phyloP scores from a whole-genome alignment of 1,139 yeast genomes.

The Kodamaea derodonti region DNA sequence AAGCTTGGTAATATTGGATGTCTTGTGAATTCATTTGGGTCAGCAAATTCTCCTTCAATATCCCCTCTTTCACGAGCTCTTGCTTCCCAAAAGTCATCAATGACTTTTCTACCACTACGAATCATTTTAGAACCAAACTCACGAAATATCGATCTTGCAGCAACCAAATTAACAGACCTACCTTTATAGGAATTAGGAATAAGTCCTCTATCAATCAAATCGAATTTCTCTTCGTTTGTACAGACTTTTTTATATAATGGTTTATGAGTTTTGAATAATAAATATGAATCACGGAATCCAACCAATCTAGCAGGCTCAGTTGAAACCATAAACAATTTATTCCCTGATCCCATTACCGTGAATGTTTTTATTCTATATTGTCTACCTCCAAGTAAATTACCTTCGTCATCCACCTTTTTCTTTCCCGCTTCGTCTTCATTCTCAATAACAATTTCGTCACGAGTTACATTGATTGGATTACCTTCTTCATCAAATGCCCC shows the following conservation, averaged over 20 bases:
- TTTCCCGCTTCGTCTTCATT: slow-evolving; percentile 76
- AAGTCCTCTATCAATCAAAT: slow-evolving; percentile 73
- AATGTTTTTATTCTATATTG: slow-evolving; percentile 78
- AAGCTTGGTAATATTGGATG: slow-evolving; percentile 11
- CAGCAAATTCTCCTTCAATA: slow-evolving; percentile 77
- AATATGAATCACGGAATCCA: slow-evolving; percentile 90
- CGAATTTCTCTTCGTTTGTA: slow-evolving; percentile 75
- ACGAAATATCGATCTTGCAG: slow-evolving; percentile 84
- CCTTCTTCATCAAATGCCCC: slow-evolving; percentile 49
- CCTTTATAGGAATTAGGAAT: slow-evolving; percentile 91
- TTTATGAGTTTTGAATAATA: slow-evolving; percentile 82
- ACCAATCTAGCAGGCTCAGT: slow-evolving; percentile 95
- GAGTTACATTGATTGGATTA: slow-evolving; percentile 50
- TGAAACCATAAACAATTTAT: slow-evolving; percentile 77
- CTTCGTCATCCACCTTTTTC: slow-evolving; percentile 64
- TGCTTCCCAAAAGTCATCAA: slow-evolving; percentile 87
- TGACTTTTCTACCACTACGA: slow-evolving; percentile 73
- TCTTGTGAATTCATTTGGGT: slow-evolving; percentile 53
- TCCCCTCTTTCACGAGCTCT: slow-evolving; percentile 68
- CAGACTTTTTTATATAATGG: slow-evolving; percentile 70
- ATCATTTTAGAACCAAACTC: slow-evolving; percentile 90
- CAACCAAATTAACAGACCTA: slow-evolving; percentile 81
- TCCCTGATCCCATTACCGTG: slow-evolving; percentile 71
- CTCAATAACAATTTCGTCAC: slow-evolving; percentile 80
- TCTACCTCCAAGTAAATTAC: slow-evolving; percentile 72